These are phyloP conservation scores for Brasenia schreberi DNA, from an alignment of 164 flowering plant species.

Conservation along the genomic window DNA sequence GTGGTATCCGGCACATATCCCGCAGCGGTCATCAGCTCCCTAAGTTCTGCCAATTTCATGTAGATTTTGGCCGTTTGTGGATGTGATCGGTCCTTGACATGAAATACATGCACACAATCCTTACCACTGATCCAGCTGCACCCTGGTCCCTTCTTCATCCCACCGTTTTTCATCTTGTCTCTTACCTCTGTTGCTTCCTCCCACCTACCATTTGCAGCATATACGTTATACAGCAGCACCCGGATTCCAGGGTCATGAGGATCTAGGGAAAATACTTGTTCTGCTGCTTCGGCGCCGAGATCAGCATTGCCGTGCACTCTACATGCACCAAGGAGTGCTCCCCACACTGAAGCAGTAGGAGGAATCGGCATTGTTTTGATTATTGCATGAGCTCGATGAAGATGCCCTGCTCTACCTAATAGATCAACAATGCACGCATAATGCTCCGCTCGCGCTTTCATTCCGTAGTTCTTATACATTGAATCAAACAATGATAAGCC, in stretches of 20 bases:
- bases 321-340: constrained; percentile 72
- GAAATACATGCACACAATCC: constrained; percentile 53
- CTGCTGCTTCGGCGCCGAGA: constrained; percentile 60
- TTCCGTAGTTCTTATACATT: constrained; percentile 44
- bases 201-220: constrained; percentile 84
- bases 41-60: constrained; percentile 34
- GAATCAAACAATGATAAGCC: constrained; percentile 58
- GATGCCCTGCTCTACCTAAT: constrained; percentile 69
- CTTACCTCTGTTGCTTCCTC: constrained; percentile 63
- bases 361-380: constrained; percentile 47
- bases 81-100: constrained; percentile 63
- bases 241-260: constrained; percentile 82
- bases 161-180: constrained; percentile 60
- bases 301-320: constrained; percentile 49
- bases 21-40: constrained; percentile 40
- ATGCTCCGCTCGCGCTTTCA: constrained; percentile 70
- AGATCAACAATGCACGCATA: constrained; percentile 87
- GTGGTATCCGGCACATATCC: constrained; percentile 57
- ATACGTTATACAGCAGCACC: constrained; percentile 71
- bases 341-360: constrained; percentile 76
- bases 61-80: constrained; percentile 48
- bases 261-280: constrained; percentile 58
- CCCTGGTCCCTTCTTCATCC: constrained; percentile 63
- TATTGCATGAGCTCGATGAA: constrained; percentile 55
- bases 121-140: constrained; percentile 60